Evolutionary conservation across 2,329 filamentous ascomycete genomes (phyloP).

Genomic region (Diaporthe ilicicola): DNA sequence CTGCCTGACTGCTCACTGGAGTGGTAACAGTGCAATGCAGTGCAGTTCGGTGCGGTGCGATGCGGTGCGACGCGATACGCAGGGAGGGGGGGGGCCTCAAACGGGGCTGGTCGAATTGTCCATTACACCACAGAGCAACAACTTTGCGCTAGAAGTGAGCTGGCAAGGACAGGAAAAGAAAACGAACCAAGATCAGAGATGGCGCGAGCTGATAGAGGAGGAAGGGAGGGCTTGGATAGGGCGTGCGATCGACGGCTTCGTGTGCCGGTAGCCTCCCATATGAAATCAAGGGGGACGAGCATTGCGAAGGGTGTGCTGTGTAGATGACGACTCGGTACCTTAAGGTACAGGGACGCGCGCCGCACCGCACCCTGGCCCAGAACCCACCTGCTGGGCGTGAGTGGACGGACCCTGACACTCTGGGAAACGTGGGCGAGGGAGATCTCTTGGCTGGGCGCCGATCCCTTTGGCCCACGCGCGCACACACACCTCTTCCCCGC

Average conservation of each 20-base stretch:
- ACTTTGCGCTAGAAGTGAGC: not conserved
- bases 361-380: not conserved
- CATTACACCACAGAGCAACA: not conserved
- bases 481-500: not conserved
- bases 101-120: not conserved
- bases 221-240: constrained; percentile 13
- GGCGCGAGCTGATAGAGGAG: not conserved
- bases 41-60: not conserved
- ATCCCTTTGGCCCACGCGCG: constrained; percentile 12
- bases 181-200: not conserved
- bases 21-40: not conserved
- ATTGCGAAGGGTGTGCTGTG: constrained; percentile 13
- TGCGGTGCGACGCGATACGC: not conserved
- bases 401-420: constrained; percentile 1
- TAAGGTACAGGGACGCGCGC: not conserved
- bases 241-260: constrained; percentile 6
- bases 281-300: constrained; percentile 13
- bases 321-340: constrained; percentile 6
- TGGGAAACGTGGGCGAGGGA: constrained; percentile 8
- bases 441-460: constrained; percentile 15
- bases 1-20: constrained; percentile 3
- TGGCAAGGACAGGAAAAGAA: not conserved
- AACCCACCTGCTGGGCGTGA: not conserved
- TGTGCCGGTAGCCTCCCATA: not conserved
- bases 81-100: constrained; percentile 6